Evolutionary conservation across 73 alveolate genomes (phyloP).

Genomic region (Paramecium sonneborni): DNA sequence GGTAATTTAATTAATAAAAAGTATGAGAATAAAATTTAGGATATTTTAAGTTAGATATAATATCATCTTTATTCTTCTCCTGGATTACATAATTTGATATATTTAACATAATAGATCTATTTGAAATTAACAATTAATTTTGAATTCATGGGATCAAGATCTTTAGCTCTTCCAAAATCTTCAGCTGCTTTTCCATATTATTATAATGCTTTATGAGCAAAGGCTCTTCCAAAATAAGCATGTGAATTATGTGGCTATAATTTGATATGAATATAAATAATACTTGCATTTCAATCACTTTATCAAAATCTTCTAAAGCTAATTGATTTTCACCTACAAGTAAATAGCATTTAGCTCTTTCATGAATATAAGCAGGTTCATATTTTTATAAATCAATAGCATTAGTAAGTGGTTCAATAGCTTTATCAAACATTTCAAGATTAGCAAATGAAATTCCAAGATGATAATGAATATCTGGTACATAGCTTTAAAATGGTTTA

Average conservation of each 20-base stretch:
- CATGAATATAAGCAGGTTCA: slow-evolving; percentile 84
- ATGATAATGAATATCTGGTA: slow-evolving; percentile 86
- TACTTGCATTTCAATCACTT: slow-evolving; percentile 76
- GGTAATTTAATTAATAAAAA: too few relatives aligned
- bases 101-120: slow-evolving; percentile 77
- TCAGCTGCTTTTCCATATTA: slow-evolving; percentile 85
- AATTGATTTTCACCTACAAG: slow-evolving; percentile 79
- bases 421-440: slow-evolving; percentile 82
- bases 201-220: slow-evolving; percentile 82
- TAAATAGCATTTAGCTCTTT: slow-evolving; percentile 92
- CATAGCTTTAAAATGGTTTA: slow-evolving; percentile 80
- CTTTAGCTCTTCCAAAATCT: slow-evolving; percentile 89
- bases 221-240: slow-evolving; percentile 93
- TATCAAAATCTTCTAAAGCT: slow-evolving; percentile 83
- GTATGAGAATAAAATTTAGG: too few relatives aligned
- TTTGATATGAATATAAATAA: not conserved
- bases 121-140: slow-evolving; percentile 83
- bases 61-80: slow-evolving; percentile 84
- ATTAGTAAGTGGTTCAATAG: slow-evolving; percentile 83
- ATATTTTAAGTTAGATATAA: not conserved
- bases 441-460: slow-evolving; percentile 84
- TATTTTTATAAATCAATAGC: slow-evolving; percentile 67
- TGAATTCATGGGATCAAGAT: slow-evolving; percentile 82
- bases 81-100: slow-evolving; percentile 88
- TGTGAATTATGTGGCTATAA: slow-evolving; percentile 88